These are phyloP conservation scores for Tetrapyrgos nigripes DNA, from an alignment of 1,284 basidiomycete genomes.

Conservation along the genomic window DNA sequence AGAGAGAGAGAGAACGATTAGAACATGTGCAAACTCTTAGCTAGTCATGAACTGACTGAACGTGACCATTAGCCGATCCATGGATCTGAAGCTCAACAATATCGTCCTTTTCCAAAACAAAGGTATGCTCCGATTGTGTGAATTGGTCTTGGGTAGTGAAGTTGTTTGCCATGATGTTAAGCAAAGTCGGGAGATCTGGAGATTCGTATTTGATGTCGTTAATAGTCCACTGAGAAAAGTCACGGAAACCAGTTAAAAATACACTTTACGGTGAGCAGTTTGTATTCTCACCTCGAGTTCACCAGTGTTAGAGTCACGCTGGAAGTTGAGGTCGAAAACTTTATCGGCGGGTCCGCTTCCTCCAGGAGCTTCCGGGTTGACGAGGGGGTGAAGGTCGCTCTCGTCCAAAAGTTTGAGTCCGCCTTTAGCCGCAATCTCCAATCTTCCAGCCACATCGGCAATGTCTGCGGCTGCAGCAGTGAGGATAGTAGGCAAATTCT, in stretches of 20 bases:
- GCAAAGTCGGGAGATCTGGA: slow-evolving; percentile 40
- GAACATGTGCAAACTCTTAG: no score
- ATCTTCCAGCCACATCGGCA: no score
- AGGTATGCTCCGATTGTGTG: slow-evolving; percentile 35
- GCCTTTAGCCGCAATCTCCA: background rate
- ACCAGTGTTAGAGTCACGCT: slow-evolving; percentile 1
- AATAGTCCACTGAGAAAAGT: slow-evolving; percentile 43
- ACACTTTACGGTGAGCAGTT: background rate
- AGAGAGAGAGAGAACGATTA: slow-evolving; percentile 17
- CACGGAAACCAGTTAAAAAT: slow-evolving; percentile 26
- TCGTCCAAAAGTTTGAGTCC: background rate
- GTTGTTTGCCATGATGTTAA: slow-evolving; percentile 39
- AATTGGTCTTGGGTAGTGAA: slow-evolving; percentile 24
- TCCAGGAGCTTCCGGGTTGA: slow-evolving; percentile 21
- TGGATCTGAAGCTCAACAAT: slow-evolving; percentile 22
- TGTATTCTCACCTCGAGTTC: slow-evolving; percentile 1
- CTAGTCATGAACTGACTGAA: background rate
- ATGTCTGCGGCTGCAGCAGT: background rate
- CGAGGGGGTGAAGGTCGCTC: slow-evolving; percentile 10
- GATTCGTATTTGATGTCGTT: slow-evolving; percentile 42
- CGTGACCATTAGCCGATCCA: background rate
- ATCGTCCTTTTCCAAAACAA: slow-evolving; percentile 29
- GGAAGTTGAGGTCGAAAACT: slow-evolving; percentile 21
- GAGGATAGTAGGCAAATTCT: background rate
- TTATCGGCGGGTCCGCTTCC: slow-evolving; percentile 17